Base-by-base conservation (phyloP, 768 basidiomycete species). In the Russula abietina region DNA sequence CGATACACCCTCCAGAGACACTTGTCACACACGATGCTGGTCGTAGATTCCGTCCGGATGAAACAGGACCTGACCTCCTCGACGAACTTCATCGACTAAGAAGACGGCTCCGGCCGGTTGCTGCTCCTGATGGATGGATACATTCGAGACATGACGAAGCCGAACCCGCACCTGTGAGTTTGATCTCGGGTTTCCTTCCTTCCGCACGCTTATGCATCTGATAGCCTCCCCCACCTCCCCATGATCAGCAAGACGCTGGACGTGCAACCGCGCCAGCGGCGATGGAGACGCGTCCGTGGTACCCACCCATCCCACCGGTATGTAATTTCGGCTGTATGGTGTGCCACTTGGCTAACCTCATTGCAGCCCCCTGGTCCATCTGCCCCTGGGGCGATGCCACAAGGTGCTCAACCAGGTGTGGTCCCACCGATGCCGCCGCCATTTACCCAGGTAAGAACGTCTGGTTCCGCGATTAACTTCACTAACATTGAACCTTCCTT, bases 381-480 rank as follows among this genome's bases (percentile, higher is more conserved):
- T 16, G 38, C 5, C 38, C 53, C 41, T 48, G 51, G 10, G n/a
- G 33, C 16, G 32, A 3, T 32, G 38, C 55, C 50, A 1, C 49
- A 36, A 11, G 19, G n/a, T 39, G 24, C 14, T 52, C 62, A 54
- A 8, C 41, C 61, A 1, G 57, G 28, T 19, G 39, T 36, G 19
- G 19, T 49, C 9, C 48, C 30, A 33, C 62, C 56, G 16, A 28
- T 63, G 8, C 57, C 62, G 14, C 70, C 61, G 7, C 62, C 61
- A 45, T 60, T 66, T 50, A 60, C 62, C 19, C 57, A 58, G 57
- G 60, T 67, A 54, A 38, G 82, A 17, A 17, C 1, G n/a, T 16
- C 39, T 39, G 28, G 52, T 4, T 7, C 2, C 6, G 24, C 12
- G 19, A 54, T 59, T 22, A 41, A 36, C 24, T 43, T 46, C 4